Evolutionary conservation across 441 rosid species (phyloP), one percentile per base, ranked within the genome.

Genomic region (Syzygium malaccense): DNA sequence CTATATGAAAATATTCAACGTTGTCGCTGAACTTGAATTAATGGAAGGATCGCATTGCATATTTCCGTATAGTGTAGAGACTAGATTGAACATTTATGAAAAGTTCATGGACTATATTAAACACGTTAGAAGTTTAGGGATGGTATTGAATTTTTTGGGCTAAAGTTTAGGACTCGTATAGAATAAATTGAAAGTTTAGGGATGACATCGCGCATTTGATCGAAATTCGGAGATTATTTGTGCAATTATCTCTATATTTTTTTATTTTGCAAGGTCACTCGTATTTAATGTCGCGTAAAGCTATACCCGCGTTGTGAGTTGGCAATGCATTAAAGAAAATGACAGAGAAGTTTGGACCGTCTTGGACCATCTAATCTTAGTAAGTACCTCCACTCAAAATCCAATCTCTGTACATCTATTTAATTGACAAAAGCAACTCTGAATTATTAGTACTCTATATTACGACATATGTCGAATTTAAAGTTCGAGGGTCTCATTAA

Each of bases 251-350:
- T 45, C 48, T 45, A 45, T 4, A 15, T 28, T 15, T 30, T 62
- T 62, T 62, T 8, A n/a, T n/a, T 14, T 14, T 62, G 19, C 33
- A 62, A 62, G 14, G 41, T 30, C 5, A 30, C 4, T 30, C 75
- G 32, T 62, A 14, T n/a, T 62, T n/a, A 62, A 62, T n/a, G 37
- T n/a, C 2, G 15, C 4, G 0, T 14, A 7, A 60, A 60, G 28
- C 10, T 4, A 62, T 3, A 30, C 0, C 3, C 0, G 3, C 8
- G 23, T 17, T 2, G 2, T 0, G 4, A 64, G 23, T 64, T 64
- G 1, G 23, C 3, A 0, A 64, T 64, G 18, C 6, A 0, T 64
- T 37, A 30, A 32, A 30, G 25, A 66, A 66, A 66, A 30, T 66
- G 0, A 41, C 25, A 7, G 5, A 23, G 51, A 41, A 75, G 53